A percentile compares a stretch with the other conserved stretches of the same genome.
phyloP scores from a whole-genome alignment of 78 protist genomes.

The Tieghemostelium lacteum region DNA sequence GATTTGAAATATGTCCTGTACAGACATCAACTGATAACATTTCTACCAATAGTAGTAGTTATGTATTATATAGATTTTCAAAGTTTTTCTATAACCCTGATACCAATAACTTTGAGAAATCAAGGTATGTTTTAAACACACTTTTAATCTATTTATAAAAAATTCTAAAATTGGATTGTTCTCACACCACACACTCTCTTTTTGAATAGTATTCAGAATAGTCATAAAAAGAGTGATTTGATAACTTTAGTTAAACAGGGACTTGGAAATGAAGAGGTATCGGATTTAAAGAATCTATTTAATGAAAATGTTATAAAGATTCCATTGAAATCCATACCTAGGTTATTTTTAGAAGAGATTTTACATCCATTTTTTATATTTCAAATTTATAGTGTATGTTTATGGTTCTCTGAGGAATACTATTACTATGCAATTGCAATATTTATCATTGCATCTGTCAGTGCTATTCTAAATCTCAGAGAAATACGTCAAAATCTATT shows the following conservation, averaged over 20 bases:
- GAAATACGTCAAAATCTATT: constrained; percentile 40
- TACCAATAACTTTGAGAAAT: neutral
- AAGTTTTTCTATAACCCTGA: constrained; percentile 5
- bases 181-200: no score
- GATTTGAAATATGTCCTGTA: constrained; percentile 14
- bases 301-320: constrained; percentile 36
- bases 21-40: neutral
- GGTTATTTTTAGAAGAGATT: constrained; percentile 80
- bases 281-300: neutral
- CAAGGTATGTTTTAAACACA: neutral
- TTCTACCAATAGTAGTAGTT: neutral
- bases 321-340: constrained; percentile 60
- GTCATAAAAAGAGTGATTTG: neutral
- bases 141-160: no score
- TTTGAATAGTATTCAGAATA: neutral
- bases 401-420: constrained; percentile 91
- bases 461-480: constrained; percentile 19
- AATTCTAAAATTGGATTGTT: no score
- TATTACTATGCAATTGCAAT: constrained; percentile 87
- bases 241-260: neutral
- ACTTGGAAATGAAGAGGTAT: neutral
- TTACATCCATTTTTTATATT: constrained; percentile 95
- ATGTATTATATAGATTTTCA: constrained; percentile 25
- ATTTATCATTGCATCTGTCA: constrained; percentile 82
- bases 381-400: constrained; percentile 80